phyloP scores from a whole-genome alignment of 768 basidiomycete species.

The Naganishia friedmannii region DNA sequence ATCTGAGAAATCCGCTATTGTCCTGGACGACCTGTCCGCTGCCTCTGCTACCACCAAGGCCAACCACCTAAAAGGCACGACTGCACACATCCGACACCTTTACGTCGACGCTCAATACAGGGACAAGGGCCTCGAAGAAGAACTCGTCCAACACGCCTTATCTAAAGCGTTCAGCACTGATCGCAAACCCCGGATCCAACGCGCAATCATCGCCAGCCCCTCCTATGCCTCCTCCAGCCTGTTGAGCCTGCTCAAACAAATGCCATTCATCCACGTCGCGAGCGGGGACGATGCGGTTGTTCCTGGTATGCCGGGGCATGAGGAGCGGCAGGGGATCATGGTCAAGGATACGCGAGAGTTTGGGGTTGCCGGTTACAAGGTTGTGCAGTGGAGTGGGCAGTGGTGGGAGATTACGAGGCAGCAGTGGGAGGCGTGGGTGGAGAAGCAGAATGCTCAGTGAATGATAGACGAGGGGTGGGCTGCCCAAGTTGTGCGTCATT shows the following conservation, averaged over 20 bases:
- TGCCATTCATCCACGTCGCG: constrained; percentile 9
- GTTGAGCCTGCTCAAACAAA: neutral
- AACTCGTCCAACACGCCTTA: constrained; percentile 9
- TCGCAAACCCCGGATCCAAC: neutral
- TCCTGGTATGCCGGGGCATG: constrained; percentile 17
- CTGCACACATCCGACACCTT: constrained; percentile 37
- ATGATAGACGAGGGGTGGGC: too few relatives aligned
- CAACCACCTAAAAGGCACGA: constrained; percentile 15
- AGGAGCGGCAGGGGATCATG: constrained; percentile 12
- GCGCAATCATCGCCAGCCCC: constrained; percentile 16
- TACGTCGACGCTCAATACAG: constrained; percentile 38
- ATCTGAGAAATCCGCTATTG: neutral
- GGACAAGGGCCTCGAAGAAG: neutral
- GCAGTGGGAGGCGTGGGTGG: constrained; percentile 8
- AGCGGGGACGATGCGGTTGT: constrained; percentile 14
- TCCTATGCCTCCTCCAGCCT: constrained; percentile 13
- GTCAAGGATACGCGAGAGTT: constrained; percentile 11
- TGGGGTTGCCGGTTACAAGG: neutral
- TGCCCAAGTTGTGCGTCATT: too few relatives aligned
- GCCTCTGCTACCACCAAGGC: neutral
- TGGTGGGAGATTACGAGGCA: constrained; percentile 20
- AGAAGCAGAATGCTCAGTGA: too few relatives aligned
- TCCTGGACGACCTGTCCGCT: neutral
- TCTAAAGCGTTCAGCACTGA: neutral
- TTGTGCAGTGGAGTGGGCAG: constrained; percentile 14